phyloP scores from a whole-genome alignment of 2,329 filamentous ascomycete species.

The Esteya vermicola region DNA sequence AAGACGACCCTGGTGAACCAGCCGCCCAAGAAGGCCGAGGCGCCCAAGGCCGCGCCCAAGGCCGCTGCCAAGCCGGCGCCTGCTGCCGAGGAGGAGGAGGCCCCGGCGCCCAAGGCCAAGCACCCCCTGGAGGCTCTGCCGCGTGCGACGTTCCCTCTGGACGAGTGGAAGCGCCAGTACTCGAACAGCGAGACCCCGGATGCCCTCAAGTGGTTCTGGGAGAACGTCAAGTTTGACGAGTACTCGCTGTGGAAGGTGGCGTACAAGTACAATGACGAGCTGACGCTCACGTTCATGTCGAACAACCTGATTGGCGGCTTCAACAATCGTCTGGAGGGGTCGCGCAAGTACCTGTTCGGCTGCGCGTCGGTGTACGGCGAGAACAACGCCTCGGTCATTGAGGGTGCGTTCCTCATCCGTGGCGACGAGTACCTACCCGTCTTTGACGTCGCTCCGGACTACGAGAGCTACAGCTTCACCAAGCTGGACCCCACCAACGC shows the following conservation, averaged over 20 bases:
- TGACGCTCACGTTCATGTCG: conserved; percentile 96
- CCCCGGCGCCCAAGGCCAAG: conserved; percentile 66
- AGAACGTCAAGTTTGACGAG: conserved; percentile 85
- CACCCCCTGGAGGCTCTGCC: conserved; percentile 82
- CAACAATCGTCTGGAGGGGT: conserved; percentile 91
- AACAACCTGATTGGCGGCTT: conserved; percentile 97
- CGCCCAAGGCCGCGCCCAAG: conserved; percentile 26
- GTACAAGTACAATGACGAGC: conserved; percentile 99
- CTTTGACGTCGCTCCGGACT: conserved; percentile 95
- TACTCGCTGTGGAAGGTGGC: conserved; percentile 90
- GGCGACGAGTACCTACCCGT: conserved; percentile 75
- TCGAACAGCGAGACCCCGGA: conserved; percentile 83
- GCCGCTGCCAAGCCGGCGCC: conserved; percentile 19
- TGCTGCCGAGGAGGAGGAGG: conserved; percentile 35
- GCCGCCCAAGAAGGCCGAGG: conserved; percentile 57
- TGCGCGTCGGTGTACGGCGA: conserved; percentile 76
- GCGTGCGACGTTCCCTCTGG: conserved; percentile 66
- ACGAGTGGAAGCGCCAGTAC: conserved; percentile 98
- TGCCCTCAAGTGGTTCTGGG: conserved; percentile 96
- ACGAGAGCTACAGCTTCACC: conserved; percentile 88
- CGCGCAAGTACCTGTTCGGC: conserved; percentile 97
- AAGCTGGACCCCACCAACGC: conserved; percentile 85
- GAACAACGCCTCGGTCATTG: conserved; percentile 79
- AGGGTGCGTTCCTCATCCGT: conserved; percentile 89
- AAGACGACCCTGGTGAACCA: conserved; percentile 59